Evolutionary conservation across 805 yeast genomes (phyloP), one percentile per base, ranked within the genome.

Genomic region (Candida ficus): DNA sequence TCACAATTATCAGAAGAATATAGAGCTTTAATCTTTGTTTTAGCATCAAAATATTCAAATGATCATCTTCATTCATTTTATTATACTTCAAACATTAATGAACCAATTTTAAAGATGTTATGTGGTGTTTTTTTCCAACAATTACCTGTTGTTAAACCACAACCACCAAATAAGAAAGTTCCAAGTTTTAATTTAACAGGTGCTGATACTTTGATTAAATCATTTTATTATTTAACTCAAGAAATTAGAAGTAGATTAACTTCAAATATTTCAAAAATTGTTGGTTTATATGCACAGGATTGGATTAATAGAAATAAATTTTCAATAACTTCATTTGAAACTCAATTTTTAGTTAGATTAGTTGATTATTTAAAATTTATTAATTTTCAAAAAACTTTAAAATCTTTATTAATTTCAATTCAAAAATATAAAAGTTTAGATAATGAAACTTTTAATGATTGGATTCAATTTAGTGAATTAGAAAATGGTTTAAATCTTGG

Each of bases 211-310:
- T 49, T 67, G 32, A 53, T 68, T 2, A 64, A 57, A 43, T 41
- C 62, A 4, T 54, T 54, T 13, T 67, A 61, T 45, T 59, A 56
- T 22, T 45, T 68, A 8, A 53, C 61, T 13, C 35, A 57, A 11
- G 71, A 67, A 43, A 54, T 60, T 48, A 58, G 52, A 21, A 46
- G 60, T 11, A 60, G 57, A 32, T 53, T 62, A 4, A 55, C 57
- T 11, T 19, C 38, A 4, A 65, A 66, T 37, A 44, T 68, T 11
- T 45, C 44, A 1, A 57, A 58, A 34, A 58, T 68, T 16, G 38
- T 62, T 1, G 48, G 53, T 10, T 44, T 52, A n/a, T 66, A 63
- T 39, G 42, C 55, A 9, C 49, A 45, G 8, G 57, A 58, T 33
- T 66, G 71, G 66, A 27, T 61, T 7, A 40, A 43, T 4, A 48